These are phyloP conservation scores for Cyberlindnera japonica DNA, from an alignment of 805 yeast species.

Conservation along the genomic window DNA sequence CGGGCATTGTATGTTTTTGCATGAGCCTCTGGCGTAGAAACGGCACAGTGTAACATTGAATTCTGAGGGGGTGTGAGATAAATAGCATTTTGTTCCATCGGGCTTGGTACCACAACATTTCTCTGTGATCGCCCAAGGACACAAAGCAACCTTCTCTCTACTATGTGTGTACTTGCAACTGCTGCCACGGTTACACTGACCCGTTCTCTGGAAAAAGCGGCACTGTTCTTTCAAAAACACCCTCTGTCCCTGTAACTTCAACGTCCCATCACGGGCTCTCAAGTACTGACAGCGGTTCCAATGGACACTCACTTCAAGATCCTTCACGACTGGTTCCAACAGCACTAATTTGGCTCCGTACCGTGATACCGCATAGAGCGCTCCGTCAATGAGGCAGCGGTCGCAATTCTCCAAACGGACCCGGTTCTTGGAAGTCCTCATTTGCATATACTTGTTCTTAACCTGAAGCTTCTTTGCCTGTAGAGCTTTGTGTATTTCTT, in stretches of 20 bases:
- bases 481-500: constrained; percentile 24
- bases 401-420: constrained; percentile 42
- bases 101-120: constrained; percentile 36
- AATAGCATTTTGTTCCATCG: constrained; percentile 38
- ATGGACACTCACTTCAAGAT: constrained; percentile 19
- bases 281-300: constrained; percentile 35
- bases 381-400: constrained; percentile 38
- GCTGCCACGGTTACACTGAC: constrained; percentile 45
- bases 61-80: constrained; percentile 55
- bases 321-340: constrained; percentile 27
- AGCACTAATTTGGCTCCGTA: constrained; percentile 41
- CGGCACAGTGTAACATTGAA: constrained; percentile 60
- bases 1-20: constrained; percentile 47
- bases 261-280: constrained; percentile 29
- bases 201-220: constrained; percentile 27
- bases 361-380: constrained; percentile 40
- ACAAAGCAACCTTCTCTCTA: constrained; percentile 47
- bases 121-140: constrained; percentile 46
- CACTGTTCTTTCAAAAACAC: constrained; percentile 27
- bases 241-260: constrained; percentile 21
- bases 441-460: constrained; percentile 19
- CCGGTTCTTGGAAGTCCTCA: constrained; percentile 29
- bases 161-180: constrained; percentile 55
- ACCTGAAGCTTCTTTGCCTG: constrained; percentile 18
- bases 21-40: constrained; percentile 44